phyloP scores from a whole-genome alignment of 2,329 filamentous ascomycete species.

The Cladosporium colombiae region DNA sequence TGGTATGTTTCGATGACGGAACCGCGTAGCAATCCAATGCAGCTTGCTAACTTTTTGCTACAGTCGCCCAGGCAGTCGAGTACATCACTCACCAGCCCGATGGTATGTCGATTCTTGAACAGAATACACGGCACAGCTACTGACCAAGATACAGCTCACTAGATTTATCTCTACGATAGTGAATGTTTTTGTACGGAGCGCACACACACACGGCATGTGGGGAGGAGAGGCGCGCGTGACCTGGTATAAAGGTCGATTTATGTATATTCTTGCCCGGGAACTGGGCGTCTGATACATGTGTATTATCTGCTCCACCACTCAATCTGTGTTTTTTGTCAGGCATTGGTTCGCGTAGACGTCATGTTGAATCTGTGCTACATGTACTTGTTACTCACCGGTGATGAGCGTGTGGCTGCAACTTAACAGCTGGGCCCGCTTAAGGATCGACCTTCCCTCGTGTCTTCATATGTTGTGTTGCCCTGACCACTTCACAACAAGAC shows the following conservation, averaged over 20 bases:
- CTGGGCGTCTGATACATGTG: constrained; percentile 31
- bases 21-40: not conserved
- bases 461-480: not conserved
- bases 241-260: constrained; percentile 24
- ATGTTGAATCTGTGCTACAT: not conserved
- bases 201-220: constrained; percentile 19
- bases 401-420: not conserved
- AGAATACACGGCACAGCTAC: not conserved
- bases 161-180: constrained; percentile 10
- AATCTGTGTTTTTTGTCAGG: not conserved
- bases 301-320: constrained; percentile 30
- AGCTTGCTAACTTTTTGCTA: constrained; percentile 15
- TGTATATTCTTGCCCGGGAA: constrained; percentile 35
- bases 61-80: constrained; percentile 91
- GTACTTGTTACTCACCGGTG: not conserved
- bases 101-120: constrained; percentile 58
- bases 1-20: constrained; percentile 58
- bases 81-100: constrained; percentile 94
- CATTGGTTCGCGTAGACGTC: not conserved
- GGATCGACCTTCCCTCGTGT: not conserved
- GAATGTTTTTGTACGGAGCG: constrained; percentile 17
- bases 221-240: constrained; percentile 20
- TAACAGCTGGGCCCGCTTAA: constrained; percentile 5
- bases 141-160: constrained; percentile 35
- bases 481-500: not conserved